These are phyloP conservation scores for Madurella mycetomatis DNA, from an alignment of 2,329 filamentous ascomycete species.

Conservation along the genomic window DNA sequence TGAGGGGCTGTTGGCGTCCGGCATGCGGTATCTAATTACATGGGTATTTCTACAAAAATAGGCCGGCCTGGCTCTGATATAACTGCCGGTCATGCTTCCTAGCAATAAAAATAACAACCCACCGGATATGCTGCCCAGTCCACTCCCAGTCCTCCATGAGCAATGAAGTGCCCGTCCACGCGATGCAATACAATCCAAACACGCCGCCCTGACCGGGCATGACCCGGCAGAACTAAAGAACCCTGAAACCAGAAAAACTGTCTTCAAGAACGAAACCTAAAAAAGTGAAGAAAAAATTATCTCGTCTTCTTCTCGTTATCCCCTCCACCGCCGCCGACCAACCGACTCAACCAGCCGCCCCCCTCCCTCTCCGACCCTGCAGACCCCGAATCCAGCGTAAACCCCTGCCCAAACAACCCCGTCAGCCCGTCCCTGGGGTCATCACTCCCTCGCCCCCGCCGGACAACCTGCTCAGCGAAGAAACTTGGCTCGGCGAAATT, in stretches of 20 bases:
- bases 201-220: neutral
- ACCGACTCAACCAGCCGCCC: conserved; percentile 16
- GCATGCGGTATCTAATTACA: no score
- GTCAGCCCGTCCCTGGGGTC: conserved; percentile 43
- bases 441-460: conserved; percentile 18
- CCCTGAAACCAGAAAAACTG: neutral
- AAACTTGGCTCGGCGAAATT: conserved; percentile 58
- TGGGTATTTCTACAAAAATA: no score
- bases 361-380: conserved; percentile 11
- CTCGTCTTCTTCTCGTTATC: neutral
- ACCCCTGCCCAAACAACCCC: conserved; percentile 42
- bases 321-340: conserved; percentile 4
- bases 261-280: neutral
- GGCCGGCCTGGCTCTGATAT: no score
- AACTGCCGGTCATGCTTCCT: no score
- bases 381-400: conserved; percentile 33
- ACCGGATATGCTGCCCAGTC: neutral
- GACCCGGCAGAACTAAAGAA: no score
- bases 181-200: conserved; percentile 4
- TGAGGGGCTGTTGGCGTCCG: no score
- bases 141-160: neutral
- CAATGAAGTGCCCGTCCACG: neutral
- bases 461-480: conserved; percentile 43
- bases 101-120: no score
- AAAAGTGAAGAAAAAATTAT: neutral